Percentiles rank a stretch among this genome's conserved stretches.
phyloP scores from a whole-genome alignment of 1,284 basidiomycete genomes.

The Phylloboletellus chloephorus region DNA sequence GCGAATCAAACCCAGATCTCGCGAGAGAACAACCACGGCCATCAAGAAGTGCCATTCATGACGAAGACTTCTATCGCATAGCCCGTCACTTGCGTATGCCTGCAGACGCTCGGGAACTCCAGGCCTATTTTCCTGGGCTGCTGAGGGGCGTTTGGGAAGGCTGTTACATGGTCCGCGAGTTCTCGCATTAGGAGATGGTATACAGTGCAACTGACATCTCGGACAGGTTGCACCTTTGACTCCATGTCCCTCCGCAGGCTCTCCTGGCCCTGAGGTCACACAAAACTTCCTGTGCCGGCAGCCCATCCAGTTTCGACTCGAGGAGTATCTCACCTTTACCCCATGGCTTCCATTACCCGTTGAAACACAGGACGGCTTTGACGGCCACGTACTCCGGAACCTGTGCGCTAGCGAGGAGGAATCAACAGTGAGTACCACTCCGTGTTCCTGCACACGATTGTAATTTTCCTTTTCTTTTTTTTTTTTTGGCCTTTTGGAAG shows the following conservation, averaged over 20 bases:
- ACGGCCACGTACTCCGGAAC: constrained; percentile 24
- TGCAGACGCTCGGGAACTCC: constrained; percentile 26
- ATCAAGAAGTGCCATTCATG: constrained; percentile 34
- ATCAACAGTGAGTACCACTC: constrained; percentile 21
- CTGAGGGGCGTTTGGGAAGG: constrained; percentile 56
- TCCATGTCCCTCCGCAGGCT: constrained; percentile 13
- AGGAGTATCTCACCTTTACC: constrained; percentile 29
- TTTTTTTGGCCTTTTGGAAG: constrained; percentile 13
- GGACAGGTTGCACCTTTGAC: constrained; percentile 29
- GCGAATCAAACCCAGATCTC: constrained; percentile 32
- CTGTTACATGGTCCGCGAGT: constrained; percentile 43
- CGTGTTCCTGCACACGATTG: constrained; percentile 18
- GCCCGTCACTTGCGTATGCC: constrained; percentile 21
- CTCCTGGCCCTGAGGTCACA: constrained; percentile 8
- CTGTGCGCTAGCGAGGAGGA: constrained; percentile 23
- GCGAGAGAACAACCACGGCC: constrained; percentile 32
- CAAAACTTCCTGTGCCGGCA: constrained; percentile 33
- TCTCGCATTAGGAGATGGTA: constrained; percentile 14
- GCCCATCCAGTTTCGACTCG: constrained; percentile 32
- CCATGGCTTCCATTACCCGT: constrained; percentile 32
- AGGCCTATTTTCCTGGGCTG: constrained; percentile 36
- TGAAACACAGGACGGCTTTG: constrained; percentile 20
- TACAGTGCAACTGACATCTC: constrained; percentile 17
- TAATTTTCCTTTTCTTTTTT: constrained; percentile 16
- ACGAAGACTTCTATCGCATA: constrained; percentile 40